Base-by-base conservation (phyloP, 306 rosid species). In the Acacia melanoxylon region DNA sequence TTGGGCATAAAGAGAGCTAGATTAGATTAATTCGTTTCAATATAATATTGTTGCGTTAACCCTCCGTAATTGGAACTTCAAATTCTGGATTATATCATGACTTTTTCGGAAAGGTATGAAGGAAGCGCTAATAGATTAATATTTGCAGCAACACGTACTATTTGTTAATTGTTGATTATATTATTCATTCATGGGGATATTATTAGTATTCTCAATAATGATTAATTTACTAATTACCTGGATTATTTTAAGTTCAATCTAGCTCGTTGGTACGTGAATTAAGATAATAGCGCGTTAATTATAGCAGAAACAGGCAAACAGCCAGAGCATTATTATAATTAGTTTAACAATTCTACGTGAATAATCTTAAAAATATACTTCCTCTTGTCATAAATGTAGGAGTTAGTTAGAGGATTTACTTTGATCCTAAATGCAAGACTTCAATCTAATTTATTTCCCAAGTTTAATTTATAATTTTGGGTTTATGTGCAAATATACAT, bases 1-100 rank as follows among this genome's bases (percentile, higher is more conserved):
- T 46, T 46, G 6, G 6, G 5, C 37, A 35, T 35, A 35, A 35
- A 4, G 37, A 35, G 37, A 35, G 17, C 61, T 25, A 2, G 24
- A 72, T 72, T 46, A 14, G 54, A 45, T 44, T 44, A 13, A 45
- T 27, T 68, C 8, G 20, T 67, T 42, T 45, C 22, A 46, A 45
- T 72, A 45, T 45, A 27, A 72, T 46, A 63, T 62, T 63, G 79
- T 72, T 74, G 33, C 83, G 44, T 62, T 33, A 46, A 33, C 25
- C 72, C 83, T 58, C 62, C 13, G 61, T 20, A 10, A 27, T 59
- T 72, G 78, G 72, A 72, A 27, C 83, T 42, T 68, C 59, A 31
- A 3, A 25, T 44, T 80, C 66, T 80, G 83, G 65, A 72, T 62
- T 62, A 44, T 61, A n/a, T 20, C 40, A 71, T 27, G 51, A 42